phyloP scores from a whole-genome alignment of 305 asterid species.

The Nicotiana rustica region DNA sequence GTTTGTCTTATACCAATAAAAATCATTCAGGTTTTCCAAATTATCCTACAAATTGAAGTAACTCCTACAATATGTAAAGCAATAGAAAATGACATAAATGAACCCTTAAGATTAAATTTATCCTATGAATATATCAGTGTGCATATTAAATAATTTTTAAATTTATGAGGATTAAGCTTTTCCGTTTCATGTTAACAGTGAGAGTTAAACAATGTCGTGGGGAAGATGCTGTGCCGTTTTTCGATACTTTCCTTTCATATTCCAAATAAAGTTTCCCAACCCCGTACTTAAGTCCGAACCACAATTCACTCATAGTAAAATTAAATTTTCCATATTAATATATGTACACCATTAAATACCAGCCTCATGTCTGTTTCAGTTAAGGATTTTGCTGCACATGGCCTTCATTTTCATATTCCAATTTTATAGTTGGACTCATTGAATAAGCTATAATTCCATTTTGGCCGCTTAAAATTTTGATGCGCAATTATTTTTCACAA shows the following conservation, averaged over 20 bases:
- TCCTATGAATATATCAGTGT: too few species aligned
- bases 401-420: slow-evolving; percentile 20
- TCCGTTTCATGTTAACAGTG: too few species aligned
- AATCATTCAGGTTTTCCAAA: too few species aligned
- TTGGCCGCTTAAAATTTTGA: background rate
- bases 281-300: background rate
- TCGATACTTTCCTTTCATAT: background rate
- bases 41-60: too few species aligned
- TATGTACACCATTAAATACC: slow-evolving; percentile 9
- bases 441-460: background rate
- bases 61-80: too few species aligned
- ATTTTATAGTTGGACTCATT: background rate
- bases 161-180: too few species aligned
- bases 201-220: too few species aligned
- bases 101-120: too few species aligned
- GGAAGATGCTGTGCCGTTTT: too few species aligned
- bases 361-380: background rate
- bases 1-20: too few species aligned
- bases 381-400: background rate
- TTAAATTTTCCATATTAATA: background rate
- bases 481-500: slow-evolving; percentile 19
- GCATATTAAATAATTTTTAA: too few species aligned
- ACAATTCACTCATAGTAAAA: background rate
- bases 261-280: slow-evolving; percentile 8
- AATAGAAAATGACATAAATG: too few species aligned